Conservation (phyloP, 495 filamentous ascomycete genomes). For the Xylaria acuta region DNA sequence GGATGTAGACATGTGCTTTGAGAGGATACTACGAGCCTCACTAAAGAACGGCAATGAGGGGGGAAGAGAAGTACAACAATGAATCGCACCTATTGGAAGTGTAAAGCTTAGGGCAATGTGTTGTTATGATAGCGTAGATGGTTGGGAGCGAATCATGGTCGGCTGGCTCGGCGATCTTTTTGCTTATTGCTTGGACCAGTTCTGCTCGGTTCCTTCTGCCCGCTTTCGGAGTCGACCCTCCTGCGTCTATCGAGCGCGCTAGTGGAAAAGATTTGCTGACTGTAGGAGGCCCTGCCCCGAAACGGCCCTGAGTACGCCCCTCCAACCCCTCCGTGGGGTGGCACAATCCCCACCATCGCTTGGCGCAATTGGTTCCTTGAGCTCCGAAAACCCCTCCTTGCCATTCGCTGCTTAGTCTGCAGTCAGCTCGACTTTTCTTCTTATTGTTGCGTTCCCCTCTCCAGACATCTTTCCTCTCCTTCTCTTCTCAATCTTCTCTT, state of each 20-base stretch:
- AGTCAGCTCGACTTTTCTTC: slow-evolving; percentile 19
- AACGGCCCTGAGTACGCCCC: neutral
- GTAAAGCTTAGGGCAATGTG: neutral
- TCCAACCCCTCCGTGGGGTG: slow-evolving; percentile 20
- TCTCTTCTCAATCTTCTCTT: slow-evolving; percentile 15
- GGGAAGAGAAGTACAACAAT: neutral
- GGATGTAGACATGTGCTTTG: neutral
- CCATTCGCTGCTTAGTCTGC: slow-evolving; percentile 23
- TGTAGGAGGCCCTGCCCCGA: slow-evolving; percentile 9
- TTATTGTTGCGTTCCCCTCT: slow-evolving; percentile 28
- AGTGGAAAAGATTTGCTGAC: slow-evolving; percentile 27
- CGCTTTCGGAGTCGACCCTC: slow-evolving; percentile 42
- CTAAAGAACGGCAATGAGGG: neutral
- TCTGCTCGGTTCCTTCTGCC: slow-evolving; percentile 26
- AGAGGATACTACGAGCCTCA: neutral
- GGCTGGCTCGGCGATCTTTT: slow-evolving; percentile 13
- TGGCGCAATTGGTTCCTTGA: slow-evolving; percentile 31
- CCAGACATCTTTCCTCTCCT: slow-evolving; percentile 23
- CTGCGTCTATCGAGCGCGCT: slow-evolving; percentile 22
- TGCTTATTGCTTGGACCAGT: neutral
- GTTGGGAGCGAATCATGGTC: slow-evolving; percentile 2
- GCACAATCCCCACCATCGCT: slow-evolving; percentile 14
- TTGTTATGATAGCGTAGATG: neutral
- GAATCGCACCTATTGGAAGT: neutral
- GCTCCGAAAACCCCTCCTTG: slow-evolving; percentile 38